Evolutionary conservation across 2,329 filamentous ascomycete genomes (phyloP), one percentile per base, ranked within the genome.

Genomic region (Lasiodiplodia gonubiensis): DNA sequence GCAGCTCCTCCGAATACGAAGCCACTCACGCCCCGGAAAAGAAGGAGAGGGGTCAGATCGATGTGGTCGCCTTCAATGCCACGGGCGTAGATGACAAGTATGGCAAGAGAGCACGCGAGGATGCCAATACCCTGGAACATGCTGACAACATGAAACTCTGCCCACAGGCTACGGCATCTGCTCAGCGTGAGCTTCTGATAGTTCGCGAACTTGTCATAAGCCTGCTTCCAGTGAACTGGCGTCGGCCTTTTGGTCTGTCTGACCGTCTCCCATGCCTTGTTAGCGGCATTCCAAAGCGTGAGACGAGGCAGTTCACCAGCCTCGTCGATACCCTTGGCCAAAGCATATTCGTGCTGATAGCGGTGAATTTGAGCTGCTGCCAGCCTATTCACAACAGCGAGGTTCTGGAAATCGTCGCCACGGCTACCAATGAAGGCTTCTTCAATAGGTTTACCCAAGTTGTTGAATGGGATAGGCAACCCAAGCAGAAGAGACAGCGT

Each of bases 381-480:
- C 68, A 97, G 82, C 30, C 91, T 89, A 64, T 90, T 92, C 0
- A 94, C 93, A 2, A 86, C 83, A 0, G 92, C 92, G 51, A 99
- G 82, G 71, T 92, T 95, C 55, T 88, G 83, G 87, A 90, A 95
- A 69, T 92, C 86, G 39, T 87, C 85, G 35, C 90, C 91, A 25
- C 86, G 84, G 1, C 82, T 79, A 0, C 92, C 92, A 21, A 90
- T 85, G 79, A 99, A 99, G 2, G 93, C 94, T 79, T 99, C 95
- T 71, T 97, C 92, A 69, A 99, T 97, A 0, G 95, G 95, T 7
- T 87, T 89, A 61, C 95, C 95, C 7, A 99, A 86, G 75, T 95
- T 99, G 78, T 98, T 99, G 83, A 93, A 99, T 0, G 95, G 95
- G 69, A 99, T 94, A 0, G 95, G 94, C 69, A 97, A 86, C 10